Base-by-base conservation (phyloP, 2,329 filamentous ascomycete genomes). In the Paraconiothyrium sp. region DNA sequence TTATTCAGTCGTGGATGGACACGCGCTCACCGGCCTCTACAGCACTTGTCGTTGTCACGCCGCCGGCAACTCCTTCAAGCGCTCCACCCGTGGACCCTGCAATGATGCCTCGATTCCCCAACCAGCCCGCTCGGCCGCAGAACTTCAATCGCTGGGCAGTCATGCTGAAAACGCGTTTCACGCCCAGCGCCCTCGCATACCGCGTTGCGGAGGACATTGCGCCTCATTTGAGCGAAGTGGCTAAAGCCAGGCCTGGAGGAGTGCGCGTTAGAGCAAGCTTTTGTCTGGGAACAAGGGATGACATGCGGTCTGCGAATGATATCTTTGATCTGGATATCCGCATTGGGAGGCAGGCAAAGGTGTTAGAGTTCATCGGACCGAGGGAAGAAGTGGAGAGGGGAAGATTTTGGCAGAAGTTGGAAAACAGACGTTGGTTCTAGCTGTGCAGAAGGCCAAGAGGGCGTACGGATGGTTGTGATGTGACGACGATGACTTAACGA, bases 251-350 rank as follows among this genome's bases (percentile, higher is more conserved):
- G n/a, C 63, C 69, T 3, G 78, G 78, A 0, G 82, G 82, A 16
- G 77, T 83, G 9, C 72, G 77, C n/a, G 77, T 84, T 0, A 61
- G 82, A 39, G 81, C 79, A 5, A 82, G 80, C 55, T 83, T 84
- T 47, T 82, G 80, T 58, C 62, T 84, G 0, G 81, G 81, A 0
- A 69, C 71, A 2, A 63, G 68, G 13, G 74, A 67, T 0, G 68
- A 74, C 2, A 44, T 59, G 16, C 57, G 68, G 20, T 61, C 57
- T 27, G 74, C 72, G 4, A 75, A 69, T 47, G 81, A 81, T 20
- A 80, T 83, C 7, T 83, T 83, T 35, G 82, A 84, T 67, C 54
- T 83, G 37, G 81, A 84, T 63, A 67, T 84, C 2, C 57, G 69
- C n/a, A 69, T 84, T 51, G 81, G 80, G 0, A 72, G 54, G 61